Conservation (phyloP, 2,329 filamentous ascomycete species). For the Fusarium floridanum region DNA sequence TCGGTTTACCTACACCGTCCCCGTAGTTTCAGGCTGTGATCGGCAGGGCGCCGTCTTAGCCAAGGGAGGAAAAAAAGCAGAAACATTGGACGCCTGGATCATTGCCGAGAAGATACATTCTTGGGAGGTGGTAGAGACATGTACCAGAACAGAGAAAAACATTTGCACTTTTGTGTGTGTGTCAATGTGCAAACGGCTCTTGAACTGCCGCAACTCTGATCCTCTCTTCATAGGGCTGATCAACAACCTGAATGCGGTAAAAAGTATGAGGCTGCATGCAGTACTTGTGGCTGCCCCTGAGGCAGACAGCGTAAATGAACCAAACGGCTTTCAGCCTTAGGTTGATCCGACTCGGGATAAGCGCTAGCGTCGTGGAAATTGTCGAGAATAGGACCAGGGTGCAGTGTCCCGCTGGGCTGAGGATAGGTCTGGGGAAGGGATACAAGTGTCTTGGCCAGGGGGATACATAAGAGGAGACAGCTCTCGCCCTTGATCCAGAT, state of each 20-base stretch:
- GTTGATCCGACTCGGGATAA: constrained; percentile 25
- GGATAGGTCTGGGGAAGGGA: background rate
- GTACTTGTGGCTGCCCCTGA: background rate
- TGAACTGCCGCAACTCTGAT: background rate
- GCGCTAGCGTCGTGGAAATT: constrained; percentile 33
- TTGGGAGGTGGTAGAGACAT: background rate
- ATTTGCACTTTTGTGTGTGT: background rate
- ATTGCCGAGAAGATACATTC: background rate
- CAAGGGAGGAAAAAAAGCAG: background rate
- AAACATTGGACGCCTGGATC: background rate
- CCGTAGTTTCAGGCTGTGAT: constrained; percentile 10
- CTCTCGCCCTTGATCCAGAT: background rate
- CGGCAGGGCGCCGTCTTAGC: background rate
- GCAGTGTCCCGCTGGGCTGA: background rate
- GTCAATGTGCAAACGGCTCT: background rate
- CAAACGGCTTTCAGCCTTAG: constrained; percentile 7
- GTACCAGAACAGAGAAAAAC: background rate
- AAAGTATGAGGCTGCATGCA: background rate
- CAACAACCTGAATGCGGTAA: background rate
- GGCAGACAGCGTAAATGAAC: background rate
- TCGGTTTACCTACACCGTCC: background rate
- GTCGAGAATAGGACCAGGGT: background rate
- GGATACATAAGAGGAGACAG: background rate
- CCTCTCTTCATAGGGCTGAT: constrained; percentile 18
- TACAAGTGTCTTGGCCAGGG: background rate